phyloP scores from a whole-genome alignment of 73 alveolate genomes.

The Uronychia binucleata region DNA sequence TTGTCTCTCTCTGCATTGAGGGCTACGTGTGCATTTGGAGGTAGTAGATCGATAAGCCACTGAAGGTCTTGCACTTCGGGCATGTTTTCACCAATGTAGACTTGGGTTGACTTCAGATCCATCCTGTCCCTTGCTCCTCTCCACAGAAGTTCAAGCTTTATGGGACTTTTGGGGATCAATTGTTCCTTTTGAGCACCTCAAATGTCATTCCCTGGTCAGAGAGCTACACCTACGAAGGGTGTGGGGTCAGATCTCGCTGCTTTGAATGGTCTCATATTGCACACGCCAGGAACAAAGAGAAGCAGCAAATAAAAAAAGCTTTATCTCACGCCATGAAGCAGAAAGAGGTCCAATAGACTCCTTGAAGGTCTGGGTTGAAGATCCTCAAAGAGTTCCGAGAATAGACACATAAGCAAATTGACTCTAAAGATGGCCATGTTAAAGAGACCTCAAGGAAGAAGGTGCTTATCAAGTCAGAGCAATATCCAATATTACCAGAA shows the following conservation, averaged over 20 bases:
- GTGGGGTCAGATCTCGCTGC: not conserved
- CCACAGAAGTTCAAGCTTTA: too few relatives aligned
- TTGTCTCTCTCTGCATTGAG: not conserved
- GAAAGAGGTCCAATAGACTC: not conserved
- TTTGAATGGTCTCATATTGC: not conserved
- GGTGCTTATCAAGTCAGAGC: too few relatives aligned
- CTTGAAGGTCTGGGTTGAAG: not conserved
- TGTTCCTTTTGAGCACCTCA: not conserved
- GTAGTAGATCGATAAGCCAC: not conserved
- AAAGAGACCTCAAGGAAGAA: too few relatives aligned
- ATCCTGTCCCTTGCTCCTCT: not conserved
- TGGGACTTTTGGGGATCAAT: not conserved
- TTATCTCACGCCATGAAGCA: not conserved
- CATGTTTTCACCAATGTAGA: not conserved
- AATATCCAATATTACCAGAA: not conserved
- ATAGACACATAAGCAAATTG: too few relatives aligned
- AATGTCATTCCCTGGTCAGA: not conserved
- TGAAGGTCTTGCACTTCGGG: not conserved
- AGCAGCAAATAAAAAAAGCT: not conserved
- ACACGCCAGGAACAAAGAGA: not conserved
- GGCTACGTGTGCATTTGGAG: not conserved
- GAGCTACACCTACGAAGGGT: not conserved
- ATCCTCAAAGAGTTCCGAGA: not conserved
- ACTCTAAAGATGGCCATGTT: too few relatives aligned
- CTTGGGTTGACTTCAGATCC: not conserved